Conservation (phyloP, 75 land plant species). For the Adiantum capillusveneris region DNA sequence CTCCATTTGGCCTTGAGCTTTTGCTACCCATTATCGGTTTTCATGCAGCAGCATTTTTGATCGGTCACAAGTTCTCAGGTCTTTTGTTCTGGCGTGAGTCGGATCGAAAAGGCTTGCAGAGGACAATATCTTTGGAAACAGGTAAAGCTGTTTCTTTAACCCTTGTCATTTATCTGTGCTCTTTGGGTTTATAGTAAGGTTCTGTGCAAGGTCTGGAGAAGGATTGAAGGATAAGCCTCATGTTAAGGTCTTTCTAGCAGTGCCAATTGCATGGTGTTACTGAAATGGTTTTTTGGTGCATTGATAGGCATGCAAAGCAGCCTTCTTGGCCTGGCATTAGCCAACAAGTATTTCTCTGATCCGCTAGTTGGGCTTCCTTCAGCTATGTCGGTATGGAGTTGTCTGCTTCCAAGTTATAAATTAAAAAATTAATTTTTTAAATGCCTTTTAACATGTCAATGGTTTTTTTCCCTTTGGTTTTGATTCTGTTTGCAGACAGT, state of each 20-base stretch:
- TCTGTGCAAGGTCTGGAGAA: background rate
- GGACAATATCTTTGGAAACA: constrained; percentile 88
- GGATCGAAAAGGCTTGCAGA: constrained; percentile 60
- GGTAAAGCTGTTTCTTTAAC: constrained; percentile 51
- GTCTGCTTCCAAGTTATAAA: too few relatives aligned
- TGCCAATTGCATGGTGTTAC: background rate
- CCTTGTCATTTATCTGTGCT: too few relatives aligned
- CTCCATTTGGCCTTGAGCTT: constrained; percentile 70
- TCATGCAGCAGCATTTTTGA: constrained; percentile 55
- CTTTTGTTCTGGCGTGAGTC: constrained; percentile 36
- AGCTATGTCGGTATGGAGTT: constrained; percentile 67
- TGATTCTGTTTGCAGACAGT: constrained; percentile 39
- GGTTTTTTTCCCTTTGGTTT: constrained; percentile 1
- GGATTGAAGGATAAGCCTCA: background rate
- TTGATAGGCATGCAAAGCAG: constrained; percentile 93
- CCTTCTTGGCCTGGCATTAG: constrained; percentile 87
- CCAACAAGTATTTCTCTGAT: constrained; percentile 83
- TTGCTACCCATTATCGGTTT: constrained; percentile 60
- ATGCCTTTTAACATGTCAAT: too few relatives aligned
- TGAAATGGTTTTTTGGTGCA: background rate
- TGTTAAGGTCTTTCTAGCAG: background rate
- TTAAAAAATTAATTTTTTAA: too few relatives aligned
- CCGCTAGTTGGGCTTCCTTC: constrained; percentile 89
- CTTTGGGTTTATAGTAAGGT: too few relatives aligned
- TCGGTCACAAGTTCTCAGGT: constrained; percentile 60